Evolutionary conservation across 257 asterid species (phyloP).

Genomic region (Solanum bulbocastanum): DNA sequence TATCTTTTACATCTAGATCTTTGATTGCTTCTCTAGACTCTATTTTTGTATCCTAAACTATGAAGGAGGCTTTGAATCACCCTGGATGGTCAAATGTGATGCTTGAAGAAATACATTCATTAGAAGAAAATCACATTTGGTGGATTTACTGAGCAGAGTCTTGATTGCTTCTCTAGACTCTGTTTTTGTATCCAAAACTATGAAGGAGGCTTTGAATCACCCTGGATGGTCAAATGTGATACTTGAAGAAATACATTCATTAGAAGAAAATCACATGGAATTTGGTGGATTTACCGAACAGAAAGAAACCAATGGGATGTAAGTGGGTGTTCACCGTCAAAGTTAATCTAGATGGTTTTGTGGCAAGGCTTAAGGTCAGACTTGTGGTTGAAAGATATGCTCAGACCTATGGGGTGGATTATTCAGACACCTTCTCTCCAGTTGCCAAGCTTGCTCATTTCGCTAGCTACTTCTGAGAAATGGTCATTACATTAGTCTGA

Average conservation of each 20-base stretch:
- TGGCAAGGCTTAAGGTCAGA: background rate
- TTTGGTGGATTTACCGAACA: background rate
- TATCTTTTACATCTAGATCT: no score
- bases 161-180: no score
- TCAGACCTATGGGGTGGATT: no score
- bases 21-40: no score
- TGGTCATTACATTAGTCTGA: background rate
- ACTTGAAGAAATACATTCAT: background rate
- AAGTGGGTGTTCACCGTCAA: background rate
- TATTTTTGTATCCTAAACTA: no score
- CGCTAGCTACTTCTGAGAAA: background rate
- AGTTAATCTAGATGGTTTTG: background rate
- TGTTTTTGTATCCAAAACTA: no score
- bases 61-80: no score
- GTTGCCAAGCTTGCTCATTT: background rate
- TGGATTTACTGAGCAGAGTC: no score
- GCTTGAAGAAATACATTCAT: no score
- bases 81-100: no score
- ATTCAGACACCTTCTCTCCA: background rate
- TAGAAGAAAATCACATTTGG: no score
- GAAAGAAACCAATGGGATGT: background rate
- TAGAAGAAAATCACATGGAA: background rate
- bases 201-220: background rate
- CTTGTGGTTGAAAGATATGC: background rate
- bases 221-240: background rate